Percentiles rank a stretch among this genome's conserved stretches.
phyloP scores from a whole-genome alignment of 768 basidiomycete genomes.

The Tubosaeta sp. region DNA sequence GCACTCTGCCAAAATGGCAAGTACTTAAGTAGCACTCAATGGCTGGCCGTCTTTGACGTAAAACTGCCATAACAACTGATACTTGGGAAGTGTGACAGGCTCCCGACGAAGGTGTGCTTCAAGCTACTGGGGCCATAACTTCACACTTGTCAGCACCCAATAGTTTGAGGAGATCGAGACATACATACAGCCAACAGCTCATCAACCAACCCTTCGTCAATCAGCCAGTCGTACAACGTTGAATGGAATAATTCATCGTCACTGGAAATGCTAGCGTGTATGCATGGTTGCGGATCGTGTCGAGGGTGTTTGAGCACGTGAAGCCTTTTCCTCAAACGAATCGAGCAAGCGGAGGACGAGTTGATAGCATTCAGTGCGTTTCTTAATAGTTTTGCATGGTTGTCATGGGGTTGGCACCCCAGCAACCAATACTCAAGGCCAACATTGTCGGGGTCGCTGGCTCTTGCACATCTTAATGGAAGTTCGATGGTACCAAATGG shows the following conservation, averaged over 20 bases:
- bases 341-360: constrained; percentile 78
- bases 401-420: constrained; percentile 55
- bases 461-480: constrained; percentile 76
- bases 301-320: constrained; percentile 36
- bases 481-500: constrained; percentile 74
- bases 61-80: constrained; percentile 93
- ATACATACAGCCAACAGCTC: constrained; percentile 81
- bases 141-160: constrained; percentile 9
- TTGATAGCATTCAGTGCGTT: constrained; percentile 72
- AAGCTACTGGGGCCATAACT: constrained; percentile 86
- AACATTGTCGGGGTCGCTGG: constrained; percentile 69
- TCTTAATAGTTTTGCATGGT: constrained; percentile 55
- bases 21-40: constrained; percentile 81
- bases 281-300: constrained; percentile 75
- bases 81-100: constrained; percentile 74
- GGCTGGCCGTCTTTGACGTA: constrained; percentile 91
- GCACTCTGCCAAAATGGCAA: constrained; percentile 80
- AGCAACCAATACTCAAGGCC: constrained; percentile 76
- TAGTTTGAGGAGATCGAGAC: neutral
- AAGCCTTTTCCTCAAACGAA: constrained; percentile 68
- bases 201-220: constrained; percentile 73
- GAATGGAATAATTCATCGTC: constrained; percentile 94
- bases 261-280: constrained; percentile 81
- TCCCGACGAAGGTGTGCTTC: constrained; percentile 84
- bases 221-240: constrained; percentile 91